Conservation (phyloP, 1,284 basidiomycete genomes). For the Cutaneotrichosporon spelunceum region DNA sequence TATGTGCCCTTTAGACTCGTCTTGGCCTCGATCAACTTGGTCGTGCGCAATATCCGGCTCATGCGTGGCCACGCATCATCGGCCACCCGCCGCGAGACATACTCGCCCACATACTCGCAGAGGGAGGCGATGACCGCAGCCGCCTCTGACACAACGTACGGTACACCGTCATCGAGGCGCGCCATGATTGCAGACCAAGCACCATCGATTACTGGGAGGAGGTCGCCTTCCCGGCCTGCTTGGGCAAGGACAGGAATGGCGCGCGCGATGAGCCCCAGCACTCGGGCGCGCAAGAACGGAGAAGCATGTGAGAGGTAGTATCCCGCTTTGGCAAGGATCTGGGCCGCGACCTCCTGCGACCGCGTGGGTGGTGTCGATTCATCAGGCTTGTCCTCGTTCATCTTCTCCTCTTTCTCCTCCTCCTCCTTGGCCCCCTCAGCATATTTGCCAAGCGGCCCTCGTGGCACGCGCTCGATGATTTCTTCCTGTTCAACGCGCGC, state of each 20-base stretch:
- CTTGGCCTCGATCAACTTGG: slow-evolving; percentile 61
- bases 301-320: slow-evolving; percentile 86
- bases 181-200: slow-evolving; percentile 88
- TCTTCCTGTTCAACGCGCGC: slow-evolving; percentile 47
- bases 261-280: slow-evolving; percentile 67
- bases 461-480: slow-evolving; percentile 64
- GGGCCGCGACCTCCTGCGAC: slow-evolving; percentile 68
- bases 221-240: slow-evolving; percentile 58
- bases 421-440: slow-evolving; percentile 19
- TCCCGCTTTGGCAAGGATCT: slow-evolving; percentile 78
- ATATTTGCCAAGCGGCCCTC: slow-evolving; percentile 41
- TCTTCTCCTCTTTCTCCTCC: slow-evolving; percentile 7
- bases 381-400: slow-evolving; percentile 20
- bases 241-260: slow-evolving; percentile 68
- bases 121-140: slow-evolving; percentile 67
- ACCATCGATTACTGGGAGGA: slow-evolving; percentile 75
- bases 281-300: slow-evolving; percentile 73
- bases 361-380: slow-evolving; percentile 61
- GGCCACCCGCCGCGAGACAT: slow-evolving; percentile 76
- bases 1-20: slow-evolving; percentile 61
- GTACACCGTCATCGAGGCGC: slow-evolving; percentile 66
- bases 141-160: slow-evolving; percentile 72
- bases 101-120: slow-evolving; percentile 66
- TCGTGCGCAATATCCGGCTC: slow-evolving; percentile 58
- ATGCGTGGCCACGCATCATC: slow-evolving; percentile 88